Base-by-base conservation (phyloP, 2,329 filamentous ascomycete genomes). In the Colletotrichum trifolii region DNA sequence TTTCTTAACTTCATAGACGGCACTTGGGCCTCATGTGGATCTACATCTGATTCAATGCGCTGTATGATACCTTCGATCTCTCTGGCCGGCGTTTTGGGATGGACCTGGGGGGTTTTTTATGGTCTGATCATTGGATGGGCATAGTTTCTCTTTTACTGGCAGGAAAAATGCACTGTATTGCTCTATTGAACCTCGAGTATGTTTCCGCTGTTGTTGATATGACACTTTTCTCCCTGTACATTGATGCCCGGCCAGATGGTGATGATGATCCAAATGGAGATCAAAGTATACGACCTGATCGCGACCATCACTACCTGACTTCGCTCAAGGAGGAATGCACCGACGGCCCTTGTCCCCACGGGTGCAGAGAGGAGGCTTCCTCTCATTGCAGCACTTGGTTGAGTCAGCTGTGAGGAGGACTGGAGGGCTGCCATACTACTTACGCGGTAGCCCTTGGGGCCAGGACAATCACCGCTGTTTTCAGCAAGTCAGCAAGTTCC, bases 31-130 rank as follows among this genome's bases (percentile, higher is more conserved):
- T 66, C 63, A 66, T 66, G 63, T 66, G 63, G 57, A 66, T 66
- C 52, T 63, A 62, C 50, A 63, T 66, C 46, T 66, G 67, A 57
- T 69, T 65, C 66, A 64, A 59, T 68, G 64, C 62, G 60, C 65
- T 69, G 67, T 69, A 69, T 69, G 67, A 69, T 69, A 69, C 67
- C 67, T 69, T 60, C 25, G 57, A 68, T 68, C 59, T 68, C 63
- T 66, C 60, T 64, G 64, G 60, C 60, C 64, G 64, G 64, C 64
- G 64, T 66, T 66, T 63, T 64, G 64, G 64, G 60, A 64, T 60
- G 60, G 54, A 64, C 64, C 54, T 65, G 43, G 64, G 60, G 64
- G 64, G 52, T 17, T 62, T 48, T 64, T 53, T 49, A 64, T 66
- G 64, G 64, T 66, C 64, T 66, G 64, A 64, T 66, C 64, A 64